Evolutionary conservation across 2,329 filamentous ascomycete species (phyloP).

Genomic region (Fusarium temperatum): DNA sequence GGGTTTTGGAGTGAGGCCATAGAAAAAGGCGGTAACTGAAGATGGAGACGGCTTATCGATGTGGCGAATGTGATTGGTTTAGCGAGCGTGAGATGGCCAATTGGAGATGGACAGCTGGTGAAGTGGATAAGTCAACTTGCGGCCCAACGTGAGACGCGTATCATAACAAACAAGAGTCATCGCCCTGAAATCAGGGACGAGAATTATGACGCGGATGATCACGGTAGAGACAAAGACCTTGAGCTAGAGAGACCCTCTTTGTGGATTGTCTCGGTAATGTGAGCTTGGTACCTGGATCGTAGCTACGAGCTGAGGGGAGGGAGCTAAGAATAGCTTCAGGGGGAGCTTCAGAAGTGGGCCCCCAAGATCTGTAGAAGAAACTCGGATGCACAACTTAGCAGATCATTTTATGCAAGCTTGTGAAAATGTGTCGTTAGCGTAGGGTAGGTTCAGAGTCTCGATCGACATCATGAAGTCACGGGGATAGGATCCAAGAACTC

Average conservation of each 20-base stretch:
- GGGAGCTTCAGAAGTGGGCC: not conserved
- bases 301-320: not conserved
- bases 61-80: not conserved
- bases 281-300: not conserved
- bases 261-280: not conserved
- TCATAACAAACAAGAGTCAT: slow-evolving; percentile 13
- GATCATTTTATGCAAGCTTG: not conserved
- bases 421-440: fast-evolving
- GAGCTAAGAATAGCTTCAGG: not conserved
- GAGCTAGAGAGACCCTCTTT: not conserved
- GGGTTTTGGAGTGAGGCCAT: not conserved
- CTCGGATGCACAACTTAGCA: not conserved
- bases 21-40: slow-evolving; percentile 29
- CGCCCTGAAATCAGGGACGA: not conserved
- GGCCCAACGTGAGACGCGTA: slow-evolving; percentile 23
- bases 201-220: not conserved
- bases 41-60: slow-evolving; percentile 21
- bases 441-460: not conserved
- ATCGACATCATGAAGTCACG: no score
- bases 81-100: not conserved
- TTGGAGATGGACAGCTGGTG: slow-evolving; percentile 21
- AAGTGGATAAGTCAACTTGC: not conserved
- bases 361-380: not conserved
- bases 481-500: no score
- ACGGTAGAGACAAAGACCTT: no score